A percentile compares a stretch with the other conserved stretches of the same genome.
Evolutionary conservation across 106 monocot genomes (phyloP).

Genomic region (Alisma plantagoaquatica): DNA sequence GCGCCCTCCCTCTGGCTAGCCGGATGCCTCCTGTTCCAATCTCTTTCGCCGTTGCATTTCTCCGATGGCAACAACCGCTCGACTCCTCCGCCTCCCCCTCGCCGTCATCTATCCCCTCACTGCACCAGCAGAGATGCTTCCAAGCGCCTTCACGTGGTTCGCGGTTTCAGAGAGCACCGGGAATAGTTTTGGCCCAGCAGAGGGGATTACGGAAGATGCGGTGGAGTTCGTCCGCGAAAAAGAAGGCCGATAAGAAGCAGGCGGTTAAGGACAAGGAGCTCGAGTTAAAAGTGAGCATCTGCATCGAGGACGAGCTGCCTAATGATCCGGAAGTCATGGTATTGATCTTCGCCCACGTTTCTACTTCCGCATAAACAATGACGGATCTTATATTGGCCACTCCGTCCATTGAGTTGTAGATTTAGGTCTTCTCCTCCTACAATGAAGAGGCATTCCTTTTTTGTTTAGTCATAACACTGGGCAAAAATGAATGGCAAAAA

Average conservation of each 20-base stretch:
- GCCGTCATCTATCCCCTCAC: background rate
- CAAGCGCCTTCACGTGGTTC: conserved; percentile 12
- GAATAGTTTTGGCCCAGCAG: conserved; percentile 33
- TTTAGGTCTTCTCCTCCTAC: background rate
- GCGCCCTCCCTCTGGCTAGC: conserved; percentile 52
- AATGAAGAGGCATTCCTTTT: background rate
- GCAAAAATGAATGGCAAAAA: background rate
- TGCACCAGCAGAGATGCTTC: conserved; percentile 6
- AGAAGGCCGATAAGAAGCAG: conserved; percentile 25
- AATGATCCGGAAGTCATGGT: conserved; percentile 70
- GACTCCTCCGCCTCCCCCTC: background rate
- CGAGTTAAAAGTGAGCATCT: conserved; percentile 50
- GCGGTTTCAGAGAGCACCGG: background rate
- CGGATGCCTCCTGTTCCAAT: background rate
- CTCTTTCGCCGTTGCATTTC: conserved; percentile 3
- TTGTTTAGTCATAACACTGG: background rate
- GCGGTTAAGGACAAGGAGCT: conserved; percentile 42
- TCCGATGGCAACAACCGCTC: background rate
- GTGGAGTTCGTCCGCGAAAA: conserved; percentile 15
- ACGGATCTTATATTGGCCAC: too few relatives aligned
- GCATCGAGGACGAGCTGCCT: conserved; percentile 69
- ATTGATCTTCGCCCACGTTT: background rate
- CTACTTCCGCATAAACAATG: background rate
- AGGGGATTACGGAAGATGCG: conserved; percentile 41
- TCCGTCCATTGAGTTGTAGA: too few relatives aligned